Base-by-base conservation (phyloP, 192 early-diverging fungal genomes). In the Phycomyces blakesleeanus region DNA sequence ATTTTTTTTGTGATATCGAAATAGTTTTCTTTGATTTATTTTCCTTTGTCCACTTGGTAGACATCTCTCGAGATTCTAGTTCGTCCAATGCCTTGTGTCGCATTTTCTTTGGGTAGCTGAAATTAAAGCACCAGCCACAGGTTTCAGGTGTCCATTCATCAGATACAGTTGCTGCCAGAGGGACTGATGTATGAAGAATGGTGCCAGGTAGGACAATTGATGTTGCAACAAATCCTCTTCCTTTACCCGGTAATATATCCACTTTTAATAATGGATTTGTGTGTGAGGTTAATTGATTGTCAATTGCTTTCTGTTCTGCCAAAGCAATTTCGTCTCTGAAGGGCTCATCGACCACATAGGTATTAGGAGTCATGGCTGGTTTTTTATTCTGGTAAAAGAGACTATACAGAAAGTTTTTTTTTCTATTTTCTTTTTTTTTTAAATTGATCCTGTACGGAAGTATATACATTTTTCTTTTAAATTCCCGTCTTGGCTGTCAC, bases 141-240 rank as follows among this genome's bases (percentile, higher is more conserved):
- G 63, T 65, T 27, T 71, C 69, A 16, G 69, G 63, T 18, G 44
- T 44, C 69, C 69, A 71, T 53, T 64, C 62, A 34, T 65, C 52
- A 6, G 57, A 61, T 5, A 64, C 41, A 39, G 53, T 40, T 5
- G 69, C 37, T 2, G 69, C 51, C 10, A 71, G 55, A 25, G 69
- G 63, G 0, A 41, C 16, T 26, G 63, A 64, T 21, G 49, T 54
- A 47, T 65, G 58, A 14, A 71, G 21, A 5, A 49, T 38, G 0
- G 51, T 49, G 8, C 69, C 69, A 29, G 51, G 34, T 12, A 57
- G 22, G 34, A 71, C 61, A 20, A 22, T n/a, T 15, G 21, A 12
- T 2, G 39, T 61, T n/a, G 69, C 63, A 26, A 54, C 20, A 56
- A 61, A 71, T 3, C 57, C 63, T 42, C 69, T 59, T 10, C 69